Conservation (phyloP, 1,139 yeast species). For the Spencermartinsiella ligniputridi region DNA sequence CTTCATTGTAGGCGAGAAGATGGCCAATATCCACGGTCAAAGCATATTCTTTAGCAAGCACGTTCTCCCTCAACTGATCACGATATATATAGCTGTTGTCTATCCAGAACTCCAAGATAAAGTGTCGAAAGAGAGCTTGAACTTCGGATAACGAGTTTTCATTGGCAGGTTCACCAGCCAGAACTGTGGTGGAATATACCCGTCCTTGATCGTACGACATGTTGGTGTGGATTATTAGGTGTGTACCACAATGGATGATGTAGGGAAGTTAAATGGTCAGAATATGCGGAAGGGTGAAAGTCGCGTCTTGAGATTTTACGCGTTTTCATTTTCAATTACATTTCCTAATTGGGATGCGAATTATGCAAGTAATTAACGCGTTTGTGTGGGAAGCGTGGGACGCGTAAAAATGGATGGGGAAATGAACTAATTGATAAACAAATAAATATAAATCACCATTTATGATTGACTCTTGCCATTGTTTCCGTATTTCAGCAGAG, state of each 20-base stretch:
- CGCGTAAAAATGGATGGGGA: too few species aligned
- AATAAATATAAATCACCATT: too few species aligned
- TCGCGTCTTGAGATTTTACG: too few species aligned
- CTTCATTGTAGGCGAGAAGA: constrained; percentile 82
- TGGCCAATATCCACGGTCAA: constrained; percentile 80
- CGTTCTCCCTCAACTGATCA: constrained; percentile 85
- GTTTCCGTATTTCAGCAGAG: too few species aligned
- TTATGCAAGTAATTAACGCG: too few species aligned
- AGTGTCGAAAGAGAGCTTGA: constrained; percentile 72
- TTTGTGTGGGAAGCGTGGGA: too few species aligned
- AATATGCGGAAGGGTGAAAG: neutral
- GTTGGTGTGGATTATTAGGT: constrained; percentile 3
- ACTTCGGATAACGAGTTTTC: constrained; percentile 72
- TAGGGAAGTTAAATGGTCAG: neutral
- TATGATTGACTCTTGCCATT: too few species aligned
- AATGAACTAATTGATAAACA: too few species aligned
- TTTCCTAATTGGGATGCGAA: too few species aligned
- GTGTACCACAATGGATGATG: too few species aligned
- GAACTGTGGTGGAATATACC: constrained; percentile 76
- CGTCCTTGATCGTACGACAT: constrained; percentile 73
- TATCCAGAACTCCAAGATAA: constrained; percentile 80
- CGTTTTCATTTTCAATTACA: too few species aligned
- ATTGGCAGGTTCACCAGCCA: constrained; percentile 68
- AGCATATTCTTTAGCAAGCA: constrained; percentile 69
- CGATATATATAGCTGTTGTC: constrained; percentile 81